phyloP scores from a whole-genome alignment of 768 basidiomycete species.

The Macrolepiota albuminosa region DNA sequence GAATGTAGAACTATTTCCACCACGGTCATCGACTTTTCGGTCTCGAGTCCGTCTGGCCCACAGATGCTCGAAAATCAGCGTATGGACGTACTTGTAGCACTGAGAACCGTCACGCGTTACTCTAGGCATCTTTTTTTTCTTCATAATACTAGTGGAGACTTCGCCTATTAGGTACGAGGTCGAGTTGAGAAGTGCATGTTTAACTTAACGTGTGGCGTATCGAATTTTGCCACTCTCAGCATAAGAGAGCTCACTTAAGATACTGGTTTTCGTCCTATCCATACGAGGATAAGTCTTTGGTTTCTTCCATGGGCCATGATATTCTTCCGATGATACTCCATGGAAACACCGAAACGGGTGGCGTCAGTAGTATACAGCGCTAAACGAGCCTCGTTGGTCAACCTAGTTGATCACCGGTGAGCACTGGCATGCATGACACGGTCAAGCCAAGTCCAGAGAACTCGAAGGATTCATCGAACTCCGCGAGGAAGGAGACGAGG shows the following conservation, averaged over 20 bases:
- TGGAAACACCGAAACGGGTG: background rate
- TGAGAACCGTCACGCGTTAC: background rate
- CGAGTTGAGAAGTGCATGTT: background rate
- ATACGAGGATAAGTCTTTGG: background rate
- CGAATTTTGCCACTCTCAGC: background rate
- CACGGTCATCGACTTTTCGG: background rate
- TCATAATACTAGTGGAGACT: background rate
- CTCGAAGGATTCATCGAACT: background rate
- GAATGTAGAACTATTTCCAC: background rate
- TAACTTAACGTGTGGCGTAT: background rate
- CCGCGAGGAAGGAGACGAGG: background rate
- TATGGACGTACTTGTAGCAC: background rate
- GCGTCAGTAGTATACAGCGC: background rate
- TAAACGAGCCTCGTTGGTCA: background rate
- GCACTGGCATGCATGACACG: background rate
- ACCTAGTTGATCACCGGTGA: background rate
- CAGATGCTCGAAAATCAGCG: background rate
- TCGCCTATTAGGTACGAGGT: background rate
- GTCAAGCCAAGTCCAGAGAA: background rate
- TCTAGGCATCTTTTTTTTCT: too few relatives aligned
- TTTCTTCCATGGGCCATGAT: background rate
- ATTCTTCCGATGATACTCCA: conserved; percentile 9
- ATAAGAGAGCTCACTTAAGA: background rate
- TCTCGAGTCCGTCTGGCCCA: background rate
- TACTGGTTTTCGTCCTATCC: background rate